Base-by-base conservation (phyloP, 345 rosid genomes). In the Diplotaxis tenuifolia region DNA sequence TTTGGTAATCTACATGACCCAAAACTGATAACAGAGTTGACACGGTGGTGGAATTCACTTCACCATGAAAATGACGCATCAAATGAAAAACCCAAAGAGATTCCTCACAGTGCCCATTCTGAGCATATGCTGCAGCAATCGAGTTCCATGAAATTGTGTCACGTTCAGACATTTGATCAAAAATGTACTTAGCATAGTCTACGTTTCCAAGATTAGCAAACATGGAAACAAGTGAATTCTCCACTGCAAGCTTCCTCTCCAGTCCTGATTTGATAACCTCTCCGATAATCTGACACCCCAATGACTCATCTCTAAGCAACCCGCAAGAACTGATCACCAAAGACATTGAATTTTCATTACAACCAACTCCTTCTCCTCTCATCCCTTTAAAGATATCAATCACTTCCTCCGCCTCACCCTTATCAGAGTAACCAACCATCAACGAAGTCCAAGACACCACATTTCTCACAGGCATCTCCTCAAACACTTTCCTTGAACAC, bases 401-500 rank as follows among this genome's bases (percentile, higher is more conserved):
- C 12, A 89, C 97, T 70, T 80, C 84, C 23, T 68, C 56, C 3
- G 87, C 79, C 56, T 86, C 84, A 72, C 87, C 87, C 58, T 63
- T 72, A 75, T 87, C 87, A 65, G 78, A 64, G 78, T 83, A 86
- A 47, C 90, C 83, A 78, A 80, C 87, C 97, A 93, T 91, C 81
- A 93, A 64, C 20, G 98, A 89, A 77, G 97, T 93, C 97, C 97
- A 91, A 40, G 98, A 86, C 68, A 89, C 97, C 4, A 91, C 89
- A 71, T 93, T 93, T 71, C 82, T 83, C 52, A 81, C 68, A 0
- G 89, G 89, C 96, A 93, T 91, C 86, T 89, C 98, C 72, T 88
- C 84, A 65, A 93, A 93, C 52, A 93, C 74, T 78, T 68, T 91
- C 78, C 72, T 79, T 8, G 96, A 88, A 50, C 80, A 57, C 21